phyloP scores from a whole-genome alignment of 805 yeast genomes.

The Spencermartinsiella europaea region DNA sequence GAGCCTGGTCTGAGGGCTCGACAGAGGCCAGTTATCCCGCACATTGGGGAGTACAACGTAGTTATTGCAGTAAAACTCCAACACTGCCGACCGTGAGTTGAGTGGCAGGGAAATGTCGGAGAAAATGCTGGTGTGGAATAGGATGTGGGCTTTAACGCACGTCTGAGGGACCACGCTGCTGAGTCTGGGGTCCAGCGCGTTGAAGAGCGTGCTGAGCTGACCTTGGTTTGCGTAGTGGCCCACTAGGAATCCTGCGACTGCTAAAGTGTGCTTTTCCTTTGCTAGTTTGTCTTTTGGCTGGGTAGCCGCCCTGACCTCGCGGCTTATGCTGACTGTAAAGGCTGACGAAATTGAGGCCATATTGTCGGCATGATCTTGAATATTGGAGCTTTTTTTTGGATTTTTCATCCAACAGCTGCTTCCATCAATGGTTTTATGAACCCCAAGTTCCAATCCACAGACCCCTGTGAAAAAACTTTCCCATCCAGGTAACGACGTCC shows the following conservation, averaged over 20 bases:
- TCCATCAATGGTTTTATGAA: too few relatives aligned
- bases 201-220: conserved; percentile 8
- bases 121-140: conserved; percentile 15
- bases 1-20: conserved; percentile 6
- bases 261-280: conserved; percentile 11
- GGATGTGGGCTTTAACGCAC: conserved; percentile 17
- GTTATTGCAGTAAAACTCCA: background rate
- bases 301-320: conserved; percentile 13
- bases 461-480: background rate
- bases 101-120: conserved; percentile 12
- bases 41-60: conserved; percentile 7
- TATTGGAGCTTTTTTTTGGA: too few relatives aligned
- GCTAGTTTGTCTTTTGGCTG: conserved; percentile 7
- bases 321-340: background rate
- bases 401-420: too few relatives aligned
- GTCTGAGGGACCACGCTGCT: background rate
- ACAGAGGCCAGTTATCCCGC: conserved; percentile 2
- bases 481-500: background rate
- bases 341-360: too few relatives aligned
- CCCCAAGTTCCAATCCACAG: too few relatives aligned
- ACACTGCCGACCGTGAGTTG: background rate
- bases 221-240: conserved; percentile 6
- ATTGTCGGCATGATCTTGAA: too few relatives aligned
- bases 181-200: conserved; percentile 10
- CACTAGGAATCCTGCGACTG: conserved; percentile 8